Conservation (phyloP, 2,329 filamentous ascomycete genomes). For the Colletotrichum tofieldiae region DNA sequence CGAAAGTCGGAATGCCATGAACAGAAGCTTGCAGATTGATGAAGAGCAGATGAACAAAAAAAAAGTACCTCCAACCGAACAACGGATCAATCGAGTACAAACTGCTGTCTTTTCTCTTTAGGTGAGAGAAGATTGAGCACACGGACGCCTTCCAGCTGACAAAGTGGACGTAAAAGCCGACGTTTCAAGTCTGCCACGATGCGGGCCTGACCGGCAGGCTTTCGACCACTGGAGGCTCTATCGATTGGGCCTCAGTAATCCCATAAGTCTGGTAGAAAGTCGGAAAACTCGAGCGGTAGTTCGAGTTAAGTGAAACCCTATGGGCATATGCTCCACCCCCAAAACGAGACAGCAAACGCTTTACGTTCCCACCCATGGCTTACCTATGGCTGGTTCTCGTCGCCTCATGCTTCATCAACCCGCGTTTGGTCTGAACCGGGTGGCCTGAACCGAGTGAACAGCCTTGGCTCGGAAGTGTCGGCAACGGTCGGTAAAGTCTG, state of each 20-base stretch:
- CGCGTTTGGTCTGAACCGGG: no score
- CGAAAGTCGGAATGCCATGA: not conserved
- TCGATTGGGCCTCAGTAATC: not conserved
- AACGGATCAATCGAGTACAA: not conserved
- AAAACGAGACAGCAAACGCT: not conserved
- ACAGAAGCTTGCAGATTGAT: not conserved
- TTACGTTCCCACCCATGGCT: not conserved
- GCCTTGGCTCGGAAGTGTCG: no score
- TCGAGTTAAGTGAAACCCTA: not conserved
- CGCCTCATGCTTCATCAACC: no score
- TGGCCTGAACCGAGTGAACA: no score
- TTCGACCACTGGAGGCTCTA: not conserved
- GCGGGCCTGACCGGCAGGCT: not conserved
- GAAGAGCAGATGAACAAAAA: accelerated
- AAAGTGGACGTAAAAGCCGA: not conserved
- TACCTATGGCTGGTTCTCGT: no score
- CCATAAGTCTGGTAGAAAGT: not conserved
- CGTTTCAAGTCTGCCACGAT: not conserved
- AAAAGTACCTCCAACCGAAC: not conserved
- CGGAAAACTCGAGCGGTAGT: not conserved
- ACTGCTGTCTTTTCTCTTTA: not conserved
- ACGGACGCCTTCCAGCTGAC: not conserved
- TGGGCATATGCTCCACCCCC: not conserved
- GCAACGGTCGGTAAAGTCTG: no score
- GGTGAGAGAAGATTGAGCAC: not conserved